Percentiles rank a stretch among this genome's conserved stretches.
Conservation (phyloP, 768 basidiomycete genomes). For the Tricholoma saponaceum region DNA sequence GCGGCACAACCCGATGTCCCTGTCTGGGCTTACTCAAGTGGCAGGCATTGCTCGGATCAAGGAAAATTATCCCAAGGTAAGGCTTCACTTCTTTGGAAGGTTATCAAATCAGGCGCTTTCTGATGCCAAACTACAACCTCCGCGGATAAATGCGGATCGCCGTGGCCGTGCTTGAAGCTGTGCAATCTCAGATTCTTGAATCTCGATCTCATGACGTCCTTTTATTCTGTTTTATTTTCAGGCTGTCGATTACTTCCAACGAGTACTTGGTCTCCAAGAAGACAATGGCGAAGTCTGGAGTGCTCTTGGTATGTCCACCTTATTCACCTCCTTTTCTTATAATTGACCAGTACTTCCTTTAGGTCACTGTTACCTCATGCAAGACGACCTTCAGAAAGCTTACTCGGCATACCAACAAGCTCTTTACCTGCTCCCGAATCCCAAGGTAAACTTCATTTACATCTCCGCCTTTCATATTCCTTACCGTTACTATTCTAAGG, state of each 20-base stretch:
- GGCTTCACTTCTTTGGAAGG: constrained; percentile 22
- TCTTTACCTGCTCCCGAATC: constrained; percentile 90
- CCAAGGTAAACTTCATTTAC: constrained; percentile 57
- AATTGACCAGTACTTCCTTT: constrained; percentile 14
- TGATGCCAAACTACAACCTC: constrained; percentile 26
- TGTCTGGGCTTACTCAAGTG: constrained; percentile 88
- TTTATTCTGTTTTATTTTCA: too few relatives aligned
- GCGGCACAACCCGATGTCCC: constrained; percentile 89
- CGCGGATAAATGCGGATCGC: constrained; percentile 32
- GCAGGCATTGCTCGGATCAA: constrained; percentile 96
- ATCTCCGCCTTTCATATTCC: constrained; percentile 9
- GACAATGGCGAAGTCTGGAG: constrained; percentile 99
- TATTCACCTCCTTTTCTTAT: constrained; percentile 10
- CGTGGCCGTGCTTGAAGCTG: constrained; percentile 22
- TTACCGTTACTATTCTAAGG: constrained; percentile 30
- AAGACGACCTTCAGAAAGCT: constrained; percentile 97
- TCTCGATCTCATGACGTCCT: constrained; percentile 34
- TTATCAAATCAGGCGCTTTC: constrained; percentile 1
- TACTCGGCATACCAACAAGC: constrained; percentile 99
- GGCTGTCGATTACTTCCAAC: constrained; percentile 97
- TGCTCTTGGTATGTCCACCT: constrained; percentile 65
- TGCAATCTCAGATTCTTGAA: constrained; percentile 23
- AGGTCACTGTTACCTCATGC: constrained; percentile 99
- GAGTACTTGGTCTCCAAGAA: constrained; percentile 84
- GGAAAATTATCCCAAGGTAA: constrained; percentile 94